These are phyloP conservation scores for Croton laevigatus DNA, from an alignment of 441 rosid species.

Conservation along the genomic window DNA sequence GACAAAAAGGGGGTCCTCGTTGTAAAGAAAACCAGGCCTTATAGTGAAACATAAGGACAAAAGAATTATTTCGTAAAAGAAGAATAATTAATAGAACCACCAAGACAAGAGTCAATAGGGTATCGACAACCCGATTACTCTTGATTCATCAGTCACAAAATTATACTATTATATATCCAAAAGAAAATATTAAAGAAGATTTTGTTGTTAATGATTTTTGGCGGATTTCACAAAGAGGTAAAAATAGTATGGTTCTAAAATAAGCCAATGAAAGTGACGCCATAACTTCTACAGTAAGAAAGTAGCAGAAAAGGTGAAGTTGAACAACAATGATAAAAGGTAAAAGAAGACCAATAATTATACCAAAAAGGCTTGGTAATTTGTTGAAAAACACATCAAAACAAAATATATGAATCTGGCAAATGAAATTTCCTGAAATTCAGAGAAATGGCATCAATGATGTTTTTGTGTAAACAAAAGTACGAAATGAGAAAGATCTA, in stretches of 20 bases:
- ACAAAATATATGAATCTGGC: background rate
- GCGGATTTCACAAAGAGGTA: background rate
- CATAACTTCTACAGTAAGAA: constrained; percentile 7
- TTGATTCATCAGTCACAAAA: background rate
- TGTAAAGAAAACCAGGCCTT: background rate
- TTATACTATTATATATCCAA: background rate
- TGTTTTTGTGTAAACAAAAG: background rate
- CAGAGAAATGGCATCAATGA: background rate
- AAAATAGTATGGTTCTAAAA: background rate
- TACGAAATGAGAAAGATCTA: background rate
- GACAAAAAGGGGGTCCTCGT: constrained; percentile 13
- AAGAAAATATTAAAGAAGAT: background rate
- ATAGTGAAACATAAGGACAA: background rate
- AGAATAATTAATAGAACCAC: background rate
- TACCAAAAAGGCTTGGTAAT: background rate
- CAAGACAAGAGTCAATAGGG: background rate
- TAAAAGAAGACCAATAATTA: background rate
- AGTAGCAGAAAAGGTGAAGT: background rate
- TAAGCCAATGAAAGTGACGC: constrained; percentile 1
- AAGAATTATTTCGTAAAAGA: background rate
- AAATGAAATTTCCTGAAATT: background rate
- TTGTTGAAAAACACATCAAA: too few species aligned
- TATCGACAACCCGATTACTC: background rate
- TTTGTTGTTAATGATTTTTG: background rate
- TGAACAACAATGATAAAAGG: background rate